These are phyloP conservation scores for Echinosophora koreensis DNA, from an alignment of 306 rosid species.

Conservation along the genomic window DNA sequence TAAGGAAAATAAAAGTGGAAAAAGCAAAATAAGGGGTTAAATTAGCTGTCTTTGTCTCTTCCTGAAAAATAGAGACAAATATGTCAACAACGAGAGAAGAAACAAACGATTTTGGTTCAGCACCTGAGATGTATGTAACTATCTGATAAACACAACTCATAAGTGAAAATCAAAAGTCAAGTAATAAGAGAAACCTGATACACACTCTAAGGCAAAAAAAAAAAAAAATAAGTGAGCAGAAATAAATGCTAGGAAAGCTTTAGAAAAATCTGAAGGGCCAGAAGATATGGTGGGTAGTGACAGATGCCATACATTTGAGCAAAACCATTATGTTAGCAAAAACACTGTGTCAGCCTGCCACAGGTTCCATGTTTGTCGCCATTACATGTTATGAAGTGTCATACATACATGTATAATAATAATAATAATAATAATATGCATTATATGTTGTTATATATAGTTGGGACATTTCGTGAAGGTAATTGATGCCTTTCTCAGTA, in stretches of 20 bases:
- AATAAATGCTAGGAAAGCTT: slow-evolving; percentile 19
- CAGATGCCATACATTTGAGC: slow-evolving; percentile 34
- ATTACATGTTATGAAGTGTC: neutral
- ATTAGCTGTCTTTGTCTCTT: neutral
- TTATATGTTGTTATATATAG: neutral
- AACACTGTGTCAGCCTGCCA: slow-evolving; percentile 24
- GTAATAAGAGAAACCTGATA: neutral
- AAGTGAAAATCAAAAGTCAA: neutral
- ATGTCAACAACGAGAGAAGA: neutral
- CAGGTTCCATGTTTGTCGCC: slow-evolving; percentile 5
- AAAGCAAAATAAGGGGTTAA: neutral
- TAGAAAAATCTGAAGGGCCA: slow-evolving; percentile 33
- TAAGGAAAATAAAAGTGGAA: neutral
- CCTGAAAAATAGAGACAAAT: neutral
- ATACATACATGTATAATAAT: neutral
- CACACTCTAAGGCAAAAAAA: neutral
- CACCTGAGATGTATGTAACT: neutral
- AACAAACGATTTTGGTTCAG: neutral
- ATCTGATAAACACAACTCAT: neutral
- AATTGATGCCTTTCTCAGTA: slow-evolving; percentile 1
- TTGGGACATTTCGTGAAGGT: slow-evolving; percentile 36
- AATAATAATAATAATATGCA: neutral
- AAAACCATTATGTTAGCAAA: neutral
- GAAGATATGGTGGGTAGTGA: slow-evolving; percentile 1
- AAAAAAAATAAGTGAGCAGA: neutral